Percentiles rank a stretch among this genome's conserved stretches.
Evolutionary conservation across 2,329 filamentous ascomycete species (phyloP).

Genomic region (Phialophora tarda): DNA sequence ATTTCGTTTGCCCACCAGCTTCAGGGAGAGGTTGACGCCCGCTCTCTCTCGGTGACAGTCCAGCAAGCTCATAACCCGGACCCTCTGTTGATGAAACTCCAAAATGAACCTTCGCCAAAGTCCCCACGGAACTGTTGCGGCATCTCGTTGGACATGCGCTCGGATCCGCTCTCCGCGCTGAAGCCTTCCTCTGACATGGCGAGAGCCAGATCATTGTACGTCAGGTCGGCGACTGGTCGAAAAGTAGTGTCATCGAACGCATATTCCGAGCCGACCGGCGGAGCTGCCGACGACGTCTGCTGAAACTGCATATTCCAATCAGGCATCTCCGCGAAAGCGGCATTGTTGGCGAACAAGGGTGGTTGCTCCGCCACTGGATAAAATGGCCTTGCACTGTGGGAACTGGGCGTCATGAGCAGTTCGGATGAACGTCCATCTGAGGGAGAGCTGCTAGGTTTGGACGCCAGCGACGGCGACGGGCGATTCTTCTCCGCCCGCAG

Average conservation of each 20-base stretch:
- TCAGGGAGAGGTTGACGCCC: not conserved
- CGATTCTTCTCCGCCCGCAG: conserved; percentile 27
- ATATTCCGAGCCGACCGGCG: conserved; percentile 1
- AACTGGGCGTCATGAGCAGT: conserved; percentile 13
- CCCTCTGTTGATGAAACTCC: conserved; percentile 17
- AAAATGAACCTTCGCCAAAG: conserved; percentile 19
- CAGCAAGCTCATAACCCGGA: not conserved
- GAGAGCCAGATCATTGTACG: conserved; percentile 18
- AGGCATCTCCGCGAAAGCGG: conserved; percentile 8
- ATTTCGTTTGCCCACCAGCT: not conserved
- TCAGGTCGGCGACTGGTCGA: conserved; percentile 18
- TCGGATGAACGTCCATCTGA: conserved; percentile 12
- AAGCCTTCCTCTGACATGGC: conserved; percentile 13
- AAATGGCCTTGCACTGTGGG: conserved; percentile 1
- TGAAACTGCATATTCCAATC: conserved; percentile 17
- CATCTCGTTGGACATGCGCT: conserved; percentile 3
- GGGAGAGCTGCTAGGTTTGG: conserved; percentile 3
- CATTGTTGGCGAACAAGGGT: conserved; percentile 1
- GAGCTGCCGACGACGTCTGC: not conserved
- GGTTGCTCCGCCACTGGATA: conserved; percentile 7
- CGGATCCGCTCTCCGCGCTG: not conserved
- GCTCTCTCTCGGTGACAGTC: not conserved
- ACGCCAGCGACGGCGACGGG: not conserved
- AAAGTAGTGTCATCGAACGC: conserved; percentile 16
- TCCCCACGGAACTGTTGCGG: conserved; percentile 18